Base-by-base conservation (phyloP, 2,329 filamentous ascomycete species). In the Cladophialophora immunda region DNA sequence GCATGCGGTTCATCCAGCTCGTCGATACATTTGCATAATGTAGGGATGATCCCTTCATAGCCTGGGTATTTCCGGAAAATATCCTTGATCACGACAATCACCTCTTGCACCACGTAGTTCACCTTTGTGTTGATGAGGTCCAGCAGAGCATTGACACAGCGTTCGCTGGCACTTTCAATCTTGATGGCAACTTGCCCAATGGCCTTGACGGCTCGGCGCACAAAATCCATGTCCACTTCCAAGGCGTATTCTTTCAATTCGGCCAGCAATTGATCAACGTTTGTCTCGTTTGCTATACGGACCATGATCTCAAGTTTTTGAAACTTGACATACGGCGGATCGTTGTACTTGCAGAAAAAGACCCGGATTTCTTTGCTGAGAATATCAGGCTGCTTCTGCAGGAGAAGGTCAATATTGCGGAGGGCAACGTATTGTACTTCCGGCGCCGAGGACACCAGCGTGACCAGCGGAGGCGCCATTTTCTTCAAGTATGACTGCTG, bases 321-420 rank as follows among this genome's bases (percentile, higher is more conserved):
- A 67, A 99, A 89, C 80, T 99, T 99, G 75, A 99, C 90, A 78
- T 99, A 99, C 25, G 93, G 93, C 1, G 95, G 94, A 74, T 99
- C 95, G 77, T 98, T 98, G 83, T 99, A 99, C 82, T 99, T 99
- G 90, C 95, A 99, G 83, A 99, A 99, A 83, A 99, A 99, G 8
- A 99, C 95, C 53, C 95, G 89, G 75, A 99, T 89, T 79, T 99
- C 95, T 79, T 98, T 98, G 84, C 92, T 97, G 9, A 99, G 85
- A 64, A 99, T 97, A 73, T 97, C 94, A 11, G 95, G 93, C 79
- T 97, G 94, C 73, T 96, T 95, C 79, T 99, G 95, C 29, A 99
- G 85, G 5, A 99, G 85, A 36, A 99, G 87, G 73, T 99, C 95
- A 75, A 99, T 99, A 78, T 99, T 99, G 70, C 94, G 86, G 58